Evolutionary conservation across 1,284 basidiomycete species (phyloP).

Genomic region (Trichosporon coremiiforme): DNA sequence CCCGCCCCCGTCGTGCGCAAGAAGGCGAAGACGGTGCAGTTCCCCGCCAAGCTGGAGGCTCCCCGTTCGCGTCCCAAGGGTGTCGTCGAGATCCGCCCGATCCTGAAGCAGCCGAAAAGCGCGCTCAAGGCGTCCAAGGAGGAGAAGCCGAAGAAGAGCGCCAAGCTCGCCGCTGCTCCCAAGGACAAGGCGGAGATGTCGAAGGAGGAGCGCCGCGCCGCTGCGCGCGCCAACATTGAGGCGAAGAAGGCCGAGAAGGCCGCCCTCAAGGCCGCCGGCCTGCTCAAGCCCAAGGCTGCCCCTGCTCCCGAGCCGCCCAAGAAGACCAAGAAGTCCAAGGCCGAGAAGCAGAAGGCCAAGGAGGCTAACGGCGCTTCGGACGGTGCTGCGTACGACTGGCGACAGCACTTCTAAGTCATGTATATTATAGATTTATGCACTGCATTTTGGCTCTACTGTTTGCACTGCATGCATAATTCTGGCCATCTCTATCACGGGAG

Average conservation of each 20-base stretch:
- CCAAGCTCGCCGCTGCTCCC: slow-evolving; percentile 3
- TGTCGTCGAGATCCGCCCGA: slow-evolving; percentile 26
- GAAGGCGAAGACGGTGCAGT: slow-evolving; percentile 38
- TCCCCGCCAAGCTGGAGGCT: slow-evolving; percentile 38
- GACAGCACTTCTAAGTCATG: slow-evolving; percentile 30
- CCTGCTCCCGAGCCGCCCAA: slow-evolving; percentile 20
- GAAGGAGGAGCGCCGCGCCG: slow-evolving; percentile 20
- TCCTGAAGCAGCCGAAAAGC: slow-evolving; percentile 27
- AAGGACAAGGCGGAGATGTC: slow-evolving; percentile 17
- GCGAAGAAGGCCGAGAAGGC: slow-evolving; percentile 18
- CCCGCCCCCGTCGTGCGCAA: slow-evolving; percentile 29
- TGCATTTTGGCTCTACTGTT: slow-evolving; percentile 11
- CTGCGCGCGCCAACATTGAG: slow-evolving; percentile 11
- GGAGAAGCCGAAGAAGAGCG: slow-evolving; percentile 13
- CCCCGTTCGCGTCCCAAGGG: slow-evolving; percentile 27
- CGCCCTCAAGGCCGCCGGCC: not conserved
- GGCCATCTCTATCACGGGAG: too few relatives aligned
- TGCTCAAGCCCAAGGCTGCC: slow-evolving; percentile 26
- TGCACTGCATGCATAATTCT: not conserved
- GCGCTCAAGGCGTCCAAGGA: slow-evolving; percentile 2
- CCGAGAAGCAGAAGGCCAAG: slow-evolving; percentile 32
- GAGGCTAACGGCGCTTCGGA: slow-evolving; percentile 22
- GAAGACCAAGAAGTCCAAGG: slow-evolving; percentile 27
- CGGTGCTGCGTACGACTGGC: slow-evolving; percentile 6
- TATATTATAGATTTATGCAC: slow-evolving; percentile 17